These are phyloP conservation scores for Collybiopsis confluens DNA, from an alignment of 768 basidiomycete species.

Conservation along the genomic window DNA sequence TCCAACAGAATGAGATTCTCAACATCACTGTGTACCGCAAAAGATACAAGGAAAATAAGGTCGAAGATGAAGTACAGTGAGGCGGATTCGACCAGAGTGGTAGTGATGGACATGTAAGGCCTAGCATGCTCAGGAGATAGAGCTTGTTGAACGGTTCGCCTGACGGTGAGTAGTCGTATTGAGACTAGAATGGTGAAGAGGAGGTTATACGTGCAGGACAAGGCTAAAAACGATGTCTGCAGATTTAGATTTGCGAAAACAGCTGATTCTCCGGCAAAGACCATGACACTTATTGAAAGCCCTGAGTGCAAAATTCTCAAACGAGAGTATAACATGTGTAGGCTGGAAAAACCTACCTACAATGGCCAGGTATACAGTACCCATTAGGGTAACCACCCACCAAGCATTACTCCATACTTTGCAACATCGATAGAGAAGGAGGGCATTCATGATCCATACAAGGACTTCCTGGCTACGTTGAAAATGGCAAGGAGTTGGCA, in stretches of 20 bases:
- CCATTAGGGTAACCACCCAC: neutral
- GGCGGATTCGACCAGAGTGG: slow-evolving; percentile 13
- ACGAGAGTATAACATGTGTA: neutral
- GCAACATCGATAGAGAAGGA: neutral
- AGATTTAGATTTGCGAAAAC: neutral
- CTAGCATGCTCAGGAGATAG: neutral
- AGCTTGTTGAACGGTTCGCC: neutral
- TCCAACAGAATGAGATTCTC: slow-evolving; percentile 21
- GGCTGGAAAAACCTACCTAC: neutral
- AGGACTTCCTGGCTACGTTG: neutral
- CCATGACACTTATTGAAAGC: neutral
- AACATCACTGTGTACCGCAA: slow-evolving; percentile 17
- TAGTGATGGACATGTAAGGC: neutral
- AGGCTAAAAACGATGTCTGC: neutral
- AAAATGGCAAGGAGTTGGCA: neutral
- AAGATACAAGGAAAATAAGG: slow-evolving; percentile 22
- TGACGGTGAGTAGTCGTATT: neutral
- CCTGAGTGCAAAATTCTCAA: neutral
- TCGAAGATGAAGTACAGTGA: slow-evolving; percentile 18
- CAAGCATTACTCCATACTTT: neutral
- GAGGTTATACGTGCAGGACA: neutral
- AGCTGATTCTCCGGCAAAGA: neutral
- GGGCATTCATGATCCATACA: slow-evolving; percentile 1
- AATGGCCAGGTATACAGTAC: neutral
- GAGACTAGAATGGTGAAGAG: neutral